Evolutionary conservation across 2,329 filamentous ascomycete species (phyloP), one percentile per base, ranked within the genome.

Genomic region (Tolypocladium ovalisporum): DNA sequence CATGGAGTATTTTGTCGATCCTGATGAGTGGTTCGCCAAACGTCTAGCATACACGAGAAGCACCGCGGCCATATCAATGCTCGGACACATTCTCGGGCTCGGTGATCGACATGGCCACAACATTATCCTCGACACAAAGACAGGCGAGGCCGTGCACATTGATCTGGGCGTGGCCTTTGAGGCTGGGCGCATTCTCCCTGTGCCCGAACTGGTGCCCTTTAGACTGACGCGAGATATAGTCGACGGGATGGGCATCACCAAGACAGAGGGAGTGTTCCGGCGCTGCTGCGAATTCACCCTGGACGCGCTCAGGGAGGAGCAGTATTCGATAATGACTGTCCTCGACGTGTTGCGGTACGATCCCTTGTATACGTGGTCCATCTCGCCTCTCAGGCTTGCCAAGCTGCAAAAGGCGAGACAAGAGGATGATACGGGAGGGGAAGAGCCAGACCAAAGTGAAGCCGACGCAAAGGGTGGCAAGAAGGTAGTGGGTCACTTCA

Each of bases 261-360:
- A 89, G 66, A 96, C 92, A 0, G 95, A 99, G 71, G 94, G 94
- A 4, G 91, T 97, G 0, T 99, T 97, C 76, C 84, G 94, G 9
- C 85, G 95, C n/a, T 97, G 93, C 73, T 99, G 94, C 71, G 95
- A 99, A 70, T 97, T 97, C 70, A 97, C 92, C 0, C 83, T 99
- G 36, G 91, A 97, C 61, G 92, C 95, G 1, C 77, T 99, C 39
- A 86, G 94, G n/a, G 89, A 96, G 65, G 94, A 99, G 70, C 89
- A 89, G 15, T 95, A 96, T 69, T 92, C 88, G 51, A 99, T 99
- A 75, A 97, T 97, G 92, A 97, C 94, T 0, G 91, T 99, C 56
- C 83, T 99, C 24, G 95, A 99, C 68, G 95, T 99, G 27, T 77
- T 99, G 59, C 88, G 95, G n/a, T 97, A 97, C 72, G 94, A 99